phyloP scores from a whole-genome alignment of 345 rosid species.

The Eucalyptus curtisii region DNA sequence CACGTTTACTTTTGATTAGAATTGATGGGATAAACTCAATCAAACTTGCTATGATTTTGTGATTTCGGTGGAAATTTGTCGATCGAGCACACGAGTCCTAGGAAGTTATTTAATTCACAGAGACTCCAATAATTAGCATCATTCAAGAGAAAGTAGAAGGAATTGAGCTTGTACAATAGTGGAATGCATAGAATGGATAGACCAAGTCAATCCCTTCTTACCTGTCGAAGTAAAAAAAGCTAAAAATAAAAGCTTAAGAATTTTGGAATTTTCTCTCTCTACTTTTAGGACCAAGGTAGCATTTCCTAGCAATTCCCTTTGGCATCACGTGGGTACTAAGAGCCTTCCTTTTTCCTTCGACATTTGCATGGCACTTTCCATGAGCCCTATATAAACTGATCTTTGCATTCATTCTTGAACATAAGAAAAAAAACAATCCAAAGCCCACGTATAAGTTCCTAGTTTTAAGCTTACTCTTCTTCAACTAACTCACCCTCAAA shows the following conservation, averaged over 20 bases:
- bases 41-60: neutral
- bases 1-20: neutral
- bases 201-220: neutral
- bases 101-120: neutral
- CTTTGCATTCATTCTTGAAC: neutral
- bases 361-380: neutral
- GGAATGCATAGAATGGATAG: neutral
- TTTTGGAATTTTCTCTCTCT: neutral
- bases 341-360: neutral
- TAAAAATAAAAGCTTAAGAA: neutral
- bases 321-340: neutral
- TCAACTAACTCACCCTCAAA: neutral
- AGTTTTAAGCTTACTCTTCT: neutral
- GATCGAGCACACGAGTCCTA: neutral
- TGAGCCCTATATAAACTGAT: neutral
- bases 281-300: neutral
- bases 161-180: neutral
- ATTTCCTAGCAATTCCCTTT: neutral
- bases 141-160: neutral
- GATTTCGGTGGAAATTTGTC: neutral
- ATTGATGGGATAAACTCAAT: neutral
- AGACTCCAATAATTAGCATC: neutral
- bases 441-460: neutral
- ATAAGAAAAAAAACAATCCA: neutral
- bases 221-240: neutral